Evolutionary conservation across 164 flowering plant species (phyloP).

Genomic region (Vitis cinerea): DNA sequence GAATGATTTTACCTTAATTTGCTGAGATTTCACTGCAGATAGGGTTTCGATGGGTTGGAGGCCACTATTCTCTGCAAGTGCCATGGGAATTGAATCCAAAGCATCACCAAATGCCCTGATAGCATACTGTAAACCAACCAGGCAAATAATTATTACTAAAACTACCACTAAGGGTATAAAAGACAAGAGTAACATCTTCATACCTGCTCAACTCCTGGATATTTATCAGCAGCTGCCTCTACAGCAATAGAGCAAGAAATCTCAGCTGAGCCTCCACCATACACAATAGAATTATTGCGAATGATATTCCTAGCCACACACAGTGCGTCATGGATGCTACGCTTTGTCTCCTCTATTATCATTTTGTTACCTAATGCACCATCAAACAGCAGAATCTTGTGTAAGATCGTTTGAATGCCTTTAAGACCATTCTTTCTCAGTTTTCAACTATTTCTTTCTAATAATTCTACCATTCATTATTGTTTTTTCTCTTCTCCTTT

Average conservation of each 20-base stretch:
- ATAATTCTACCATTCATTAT: too few relatives aligned
- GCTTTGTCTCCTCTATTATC: constrained; percentile 99
- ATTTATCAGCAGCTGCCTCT: constrained; percentile 90
- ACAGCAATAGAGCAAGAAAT: constrained; percentile 96
- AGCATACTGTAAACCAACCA: constrained; percentile 65
- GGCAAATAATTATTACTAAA: too few relatives aligned
- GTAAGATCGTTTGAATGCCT: constrained; percentile 6
- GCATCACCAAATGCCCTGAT: constrained; percentile 97
- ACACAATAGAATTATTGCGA: constrained; percentile 90
- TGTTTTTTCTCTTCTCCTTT: too few relatives aligned
- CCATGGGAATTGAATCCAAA: constrained; percentile 89
- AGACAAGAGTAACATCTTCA: constrained; percentile 2
- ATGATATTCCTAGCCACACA: constrained; percentile 96
- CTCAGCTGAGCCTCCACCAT: constrained; percentile 99
- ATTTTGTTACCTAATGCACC: constrained; percentile 84
- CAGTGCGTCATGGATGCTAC: constrained; percentile 93
- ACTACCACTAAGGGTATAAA: background rate
- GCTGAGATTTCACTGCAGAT: constrained; percentile 92
- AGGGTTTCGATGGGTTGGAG: constrained; percentile 95
- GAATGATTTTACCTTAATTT: constrained; percentile 61
- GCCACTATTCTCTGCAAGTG: constrained; percentile 97
- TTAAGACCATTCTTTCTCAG: too few relatives aligned
- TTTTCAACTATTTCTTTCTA: too few relatives aligned
- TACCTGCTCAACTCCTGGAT: constrained; percentile 98
- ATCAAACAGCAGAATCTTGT: constrained; percentile 11